Conservation (phyloP, 116 monocot species). For the Dioscorea cayenensis region DNA sequence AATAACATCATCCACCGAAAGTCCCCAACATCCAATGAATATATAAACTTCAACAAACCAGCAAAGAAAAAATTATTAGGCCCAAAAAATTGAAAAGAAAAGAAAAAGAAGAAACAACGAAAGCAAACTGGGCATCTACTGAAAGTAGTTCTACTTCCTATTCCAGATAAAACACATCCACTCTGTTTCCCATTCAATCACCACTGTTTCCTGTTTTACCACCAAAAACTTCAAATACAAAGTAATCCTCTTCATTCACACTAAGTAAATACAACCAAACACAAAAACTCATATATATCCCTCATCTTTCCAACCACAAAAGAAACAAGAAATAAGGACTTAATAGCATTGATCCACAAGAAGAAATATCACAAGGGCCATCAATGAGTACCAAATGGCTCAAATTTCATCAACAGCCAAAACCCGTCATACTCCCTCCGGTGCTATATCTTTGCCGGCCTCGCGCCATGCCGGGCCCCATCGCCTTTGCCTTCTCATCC, state of each 20-base stretch:
- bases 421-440: constrained; percentile 13
- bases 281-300: background rate
- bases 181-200: background rate
- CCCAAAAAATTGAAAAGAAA: too few species aligned
- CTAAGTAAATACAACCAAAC: background rate
- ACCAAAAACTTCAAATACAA: too few species aligned
- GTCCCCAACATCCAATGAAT: background rate
- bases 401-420: background rate
- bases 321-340: background rate
- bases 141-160: too few species aligned
- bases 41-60: too few species aligned
- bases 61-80: too few species aligned
- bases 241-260: background rate
- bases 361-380: background rate
- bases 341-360: background rate
- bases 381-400: background rate
- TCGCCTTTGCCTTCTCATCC: constrained; percentile 22
- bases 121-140: too few species aligned
- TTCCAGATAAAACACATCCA: background rate
- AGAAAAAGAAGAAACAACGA: too few species aligned
- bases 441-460: constrained; percentile 27
- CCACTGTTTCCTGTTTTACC: background rate
- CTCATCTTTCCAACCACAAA: background rate
- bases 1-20: background rate
- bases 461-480: constrained; percentile 20